A percentile compares a stretch with the other conserved stretches of the same genome.
Conservation (phyloP, 306 rosid species). For the Casuarina glauca region DNA sequence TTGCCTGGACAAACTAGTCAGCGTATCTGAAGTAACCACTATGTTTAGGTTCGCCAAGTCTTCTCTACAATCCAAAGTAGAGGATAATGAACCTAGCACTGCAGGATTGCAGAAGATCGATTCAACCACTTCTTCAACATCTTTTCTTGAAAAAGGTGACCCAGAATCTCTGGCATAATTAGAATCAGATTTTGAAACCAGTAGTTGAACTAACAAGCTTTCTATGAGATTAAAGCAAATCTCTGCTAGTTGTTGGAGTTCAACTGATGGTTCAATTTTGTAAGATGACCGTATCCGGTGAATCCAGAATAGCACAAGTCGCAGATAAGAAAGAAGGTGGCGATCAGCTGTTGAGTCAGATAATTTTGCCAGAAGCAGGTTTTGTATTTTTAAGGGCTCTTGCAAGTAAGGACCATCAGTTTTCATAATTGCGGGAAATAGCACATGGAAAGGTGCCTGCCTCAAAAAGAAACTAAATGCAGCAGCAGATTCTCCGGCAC, state of each 20-base stretch:
- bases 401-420: constrained; percentile 35
- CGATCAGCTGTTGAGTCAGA: constrained; percentile 39
- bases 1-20: constrained; percentile 42
- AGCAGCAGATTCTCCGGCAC: constrained; percentile 43
- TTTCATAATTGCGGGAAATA: constrained; percentile 72
- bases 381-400: constrained; percentile 50
- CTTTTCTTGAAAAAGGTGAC: constrained; percentile 41
- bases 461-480: constrained; percentile 66
- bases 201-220: constrained; percentile 43
- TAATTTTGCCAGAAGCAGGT: constrained; percentile 58
- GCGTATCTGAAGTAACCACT: constrained; percentile 34
- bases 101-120: constrained; percentile 70
- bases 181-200: constrained; percentile 41
- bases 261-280: constrained; percentile 39
- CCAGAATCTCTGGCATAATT: constrained; percentile 26
- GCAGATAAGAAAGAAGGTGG: constrained; percentile 47
- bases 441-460: constrained; percentile 75
- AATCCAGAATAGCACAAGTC: constrained; percentile 75
- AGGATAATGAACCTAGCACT: constrained; percentile 47
- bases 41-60: constrained; percentile 32
- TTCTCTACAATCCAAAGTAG: constrained; percentile 46
- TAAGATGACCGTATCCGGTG: constrained; percentile 53
- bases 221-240: constrained; percentile 56
- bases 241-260: constrained; percentile 49
- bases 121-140: constrained; percentile 53